Percentiles rank a stretch among this genome's conserved stretches.
phyloP scores from a whole-genome alignment of 495 filamentous ascomycete species.

The Cercophora scortea region DNA sequence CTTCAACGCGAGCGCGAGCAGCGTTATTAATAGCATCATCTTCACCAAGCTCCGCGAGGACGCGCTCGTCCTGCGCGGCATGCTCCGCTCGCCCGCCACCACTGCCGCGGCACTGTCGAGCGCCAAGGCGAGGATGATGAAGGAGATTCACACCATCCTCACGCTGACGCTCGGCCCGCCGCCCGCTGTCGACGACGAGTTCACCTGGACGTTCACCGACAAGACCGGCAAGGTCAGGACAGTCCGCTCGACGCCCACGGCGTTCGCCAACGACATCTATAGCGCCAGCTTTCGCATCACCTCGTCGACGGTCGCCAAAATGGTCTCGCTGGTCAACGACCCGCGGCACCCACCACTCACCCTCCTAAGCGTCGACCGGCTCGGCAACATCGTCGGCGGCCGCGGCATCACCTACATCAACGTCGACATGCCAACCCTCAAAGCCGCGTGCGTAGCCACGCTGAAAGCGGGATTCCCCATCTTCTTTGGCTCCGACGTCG shows the following conservation, averaged over 20 bases:
- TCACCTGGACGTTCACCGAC: constrained; percentile 73
- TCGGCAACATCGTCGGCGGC: constrained; percentile 73
- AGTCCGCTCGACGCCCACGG: constrained; percentile 52
- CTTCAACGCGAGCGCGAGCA: constrained; percentile 63
- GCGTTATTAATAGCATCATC: constrained; percentile 63
- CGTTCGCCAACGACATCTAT: constrained; percentile 56
- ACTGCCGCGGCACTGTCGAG: constrained; percentile 28
- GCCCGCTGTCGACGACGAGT: constrained; percentile 54
- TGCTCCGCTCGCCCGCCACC: constrained; percentile 29
- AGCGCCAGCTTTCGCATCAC: constrained; percentile 37
- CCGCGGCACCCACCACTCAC: constrained; percentile 64
- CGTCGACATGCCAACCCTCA: constrained; percentile 64
- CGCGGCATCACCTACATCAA: constrained; percentile 71
- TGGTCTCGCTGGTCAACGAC: constrained; percentile 79
- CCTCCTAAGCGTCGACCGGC: constrained; percentile 64
- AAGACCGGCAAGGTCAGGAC: constrained; percentile 52
- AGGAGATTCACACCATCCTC: constrained; percentile 69
- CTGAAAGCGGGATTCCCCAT: constrained; percentile 65
- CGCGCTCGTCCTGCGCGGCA: constrained; percentile 53
- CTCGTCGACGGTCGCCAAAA: constrained; percentile 43
- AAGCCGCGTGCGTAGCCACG: constrained; percentile 66
- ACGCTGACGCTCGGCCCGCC: constrained; percentile 73
- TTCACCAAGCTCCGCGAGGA: constrained; percentile 84
- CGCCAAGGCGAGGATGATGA: constrained; percentile 63
- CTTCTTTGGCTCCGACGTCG: constrained; percentile 86